Evolutionary conservation across 352 stramenopile genomes (phyloP), one percentile per base, ranked within the genome.

Genomic region (Salisapilia sapeloensis): DNA sequence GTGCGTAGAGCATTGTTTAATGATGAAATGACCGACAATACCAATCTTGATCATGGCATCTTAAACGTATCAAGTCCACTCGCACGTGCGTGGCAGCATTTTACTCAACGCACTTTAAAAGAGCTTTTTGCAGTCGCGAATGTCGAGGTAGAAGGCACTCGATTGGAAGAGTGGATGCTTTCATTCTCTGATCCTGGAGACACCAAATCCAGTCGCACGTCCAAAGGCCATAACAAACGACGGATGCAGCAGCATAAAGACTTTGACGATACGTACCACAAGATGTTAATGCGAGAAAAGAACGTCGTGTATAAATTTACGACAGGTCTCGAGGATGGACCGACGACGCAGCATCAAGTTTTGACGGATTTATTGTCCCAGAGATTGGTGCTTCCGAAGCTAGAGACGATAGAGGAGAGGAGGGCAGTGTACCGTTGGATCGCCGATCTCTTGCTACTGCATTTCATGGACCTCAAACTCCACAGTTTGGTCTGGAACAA

Each of bases 401-500:
- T 83, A 33, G 22, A 42, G 2, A 62, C 69, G 16, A 24, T 38
- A 0, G 49, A 77, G 18, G 56, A 74, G 44, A 71, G 61, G 24
- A 55, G 55, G 21, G 56, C 49, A 28, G 66, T 66, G 21, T 89
- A 81, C 38, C 58, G 66, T 33, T 85, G 74, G 69, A 57, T 89
- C 24, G 74, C 66, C 12, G 80, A 81, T 37, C 44, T 77, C 4
- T 39, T 89, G n/a, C 55, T 89, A 3, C 46, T 74, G 27, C 69
- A 89, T 42, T 89, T 89, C 43, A 80, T 81, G 63, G 69, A 85
- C 29, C 41, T 89, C 25, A 57, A 65, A 29, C 46, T 89, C 12
- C 66, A 83, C 44, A 67, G 58, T 33, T 60, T 84, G 19, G 66
- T 89, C 38, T 89, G 69, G 74, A 89, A 89, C 51, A 82, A 82